A percentile compares a stretch with the other conserved stretches of the same genome.
These are phyloP conservation scores for Tulasnella sp. DNA, from an alignment of 768 basidiomycete species.

Conservation along the genomic window DNA sequence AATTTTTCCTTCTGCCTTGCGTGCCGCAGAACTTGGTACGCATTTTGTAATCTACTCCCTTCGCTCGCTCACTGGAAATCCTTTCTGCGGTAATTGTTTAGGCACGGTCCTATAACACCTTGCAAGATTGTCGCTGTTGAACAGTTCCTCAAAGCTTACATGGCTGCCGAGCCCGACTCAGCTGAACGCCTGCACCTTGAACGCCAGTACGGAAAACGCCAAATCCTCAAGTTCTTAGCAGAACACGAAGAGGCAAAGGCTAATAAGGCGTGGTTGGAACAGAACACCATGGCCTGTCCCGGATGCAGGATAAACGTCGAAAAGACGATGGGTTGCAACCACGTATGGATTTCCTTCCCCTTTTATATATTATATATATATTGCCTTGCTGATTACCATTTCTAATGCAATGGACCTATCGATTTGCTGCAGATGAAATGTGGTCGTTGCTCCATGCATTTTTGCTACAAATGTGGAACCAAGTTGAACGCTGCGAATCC, in stretches of 20 bases:
- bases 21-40: constrained; percentile 75
- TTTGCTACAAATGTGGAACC: constrained; percentile 74
- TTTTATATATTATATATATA: no score
- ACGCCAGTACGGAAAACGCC: constrained; percentile 56
- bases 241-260: constrained; percentile 68
- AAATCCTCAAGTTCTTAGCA: constrained; percentile 56
- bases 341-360: constrained; percentile 51
- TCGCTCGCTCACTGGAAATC: neutral
- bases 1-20: constrained; percentile 77
- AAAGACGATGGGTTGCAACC: constrained; percentile 66
- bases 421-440: constrained; percentile 63
- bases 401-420: neutral
- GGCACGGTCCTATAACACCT: constrained; percentile 75
- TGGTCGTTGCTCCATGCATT: constrained; percentile 67
- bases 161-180: constrained; percentile 53
- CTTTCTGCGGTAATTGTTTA: constrained; percentile 33
- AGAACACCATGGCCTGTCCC: constrained; percentile 60
- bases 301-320: constrained; percentile 66
- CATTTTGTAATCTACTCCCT: neutral
- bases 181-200: constrained; percentile 52
- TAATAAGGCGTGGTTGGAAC: constrained; percentile 68
- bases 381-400: neutral
- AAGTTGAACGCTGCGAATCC: constrained; percentile 50
- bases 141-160: constrained; percentile 59
- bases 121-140: constrained; percentile 66